Conservation (phyloP, 2,329 filamentous ascomycete genomes). For the Talaromyces sp. region DNA sequence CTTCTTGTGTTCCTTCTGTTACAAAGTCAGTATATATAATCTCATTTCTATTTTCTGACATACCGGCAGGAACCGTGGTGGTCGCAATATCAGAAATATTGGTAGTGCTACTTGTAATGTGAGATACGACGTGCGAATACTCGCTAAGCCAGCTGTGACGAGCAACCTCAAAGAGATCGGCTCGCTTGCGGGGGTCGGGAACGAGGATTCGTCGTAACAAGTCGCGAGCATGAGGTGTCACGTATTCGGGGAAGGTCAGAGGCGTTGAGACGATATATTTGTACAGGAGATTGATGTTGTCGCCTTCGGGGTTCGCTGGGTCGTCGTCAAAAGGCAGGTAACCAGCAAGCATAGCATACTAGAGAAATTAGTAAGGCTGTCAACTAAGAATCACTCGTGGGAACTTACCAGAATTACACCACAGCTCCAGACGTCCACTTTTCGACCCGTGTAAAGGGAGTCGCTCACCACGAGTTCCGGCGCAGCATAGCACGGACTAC, state of each 20-base stretch:
- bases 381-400: neutral
- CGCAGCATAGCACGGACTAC: constrained; percentile 94
- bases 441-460: constrained; percentile 91
- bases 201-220: constrained; percentile 89
- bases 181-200: constrained; percentile 87
- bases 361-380: constrained; percentile 5
- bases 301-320: constrained; percentile 93
- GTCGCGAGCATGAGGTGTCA: constrained; percentile 92
- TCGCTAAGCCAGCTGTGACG: constrained; percentile 97
- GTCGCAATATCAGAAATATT: constrained; percentile 80
- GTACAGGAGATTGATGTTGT: constrained; percentile 98
- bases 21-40: neutral
- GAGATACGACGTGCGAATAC: constrained; percentile 91
- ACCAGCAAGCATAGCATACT: constrained; percentile 98
- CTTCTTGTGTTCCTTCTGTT: constrained; percentile 50
- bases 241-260: constrained; percentile 96
- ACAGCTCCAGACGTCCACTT: constrained; percentile 99
- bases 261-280: constrained; percentile 98
- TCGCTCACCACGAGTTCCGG: constrained; percentile 97
- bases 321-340: constrained; percentile 98
- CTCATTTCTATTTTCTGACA: constrained; percentile 20
- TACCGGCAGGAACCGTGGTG: constrained; percentile 61
- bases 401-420: constrained; percentile 80
- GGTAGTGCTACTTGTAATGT: constrained; percentile 94
- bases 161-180: constrained; percentile 94